Evolutionary conservation across 2,329 filamentous ascomycete genomes (phyloP).

Genomic region (Cyclaneusma minus): DNA sequence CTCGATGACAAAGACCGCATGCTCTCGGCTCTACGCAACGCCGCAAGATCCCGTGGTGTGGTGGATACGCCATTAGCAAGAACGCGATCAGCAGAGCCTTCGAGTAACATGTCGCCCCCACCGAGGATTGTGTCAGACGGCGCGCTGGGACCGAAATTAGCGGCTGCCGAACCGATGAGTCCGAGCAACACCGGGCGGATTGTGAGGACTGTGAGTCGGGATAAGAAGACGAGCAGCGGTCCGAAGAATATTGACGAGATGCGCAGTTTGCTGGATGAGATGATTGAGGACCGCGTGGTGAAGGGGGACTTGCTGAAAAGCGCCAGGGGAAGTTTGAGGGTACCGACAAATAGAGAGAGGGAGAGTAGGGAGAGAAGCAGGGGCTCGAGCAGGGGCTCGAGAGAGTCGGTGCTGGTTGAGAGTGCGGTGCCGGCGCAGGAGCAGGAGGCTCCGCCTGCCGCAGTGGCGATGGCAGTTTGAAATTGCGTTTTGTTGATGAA

Average conservation of each 20-base stretch:
- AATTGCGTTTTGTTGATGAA: no score
- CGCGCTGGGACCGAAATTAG: neutral
- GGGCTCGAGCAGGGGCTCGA: no score
- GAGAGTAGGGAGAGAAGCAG: conserved; percentile 20
- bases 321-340: conserved; percentile 48
- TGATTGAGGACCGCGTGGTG: conserved; percentile 83
- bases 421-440: no score
- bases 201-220: neutral
- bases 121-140: neutral
- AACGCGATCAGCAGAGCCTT: conserved; percentile 6
- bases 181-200: conserved; percentile 13
- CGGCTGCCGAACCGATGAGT: neutral
- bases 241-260: conserved; percentile 76
- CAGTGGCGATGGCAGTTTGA: no score
- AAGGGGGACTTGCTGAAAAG: conserved; percentile 55
- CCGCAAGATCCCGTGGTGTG: conserved; percentile 70
- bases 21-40: conserved; percentile 72
- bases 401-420: neutral
- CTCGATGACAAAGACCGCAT: conserved; percentile 93
- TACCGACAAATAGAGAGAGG: conserved; percentile 32
- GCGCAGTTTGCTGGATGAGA: conserved; percentile 85
- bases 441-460: no score
- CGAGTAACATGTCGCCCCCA: conserved; percentile 3
- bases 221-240: conserved; percentile 21
- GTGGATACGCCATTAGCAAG: conserved; percentile 34